Percentiles rank a stretch among this genome's conserved stretches.
Conservation (phyloP, 768 basidiomycete genomes). For the Amanita thiersii region DNA sequence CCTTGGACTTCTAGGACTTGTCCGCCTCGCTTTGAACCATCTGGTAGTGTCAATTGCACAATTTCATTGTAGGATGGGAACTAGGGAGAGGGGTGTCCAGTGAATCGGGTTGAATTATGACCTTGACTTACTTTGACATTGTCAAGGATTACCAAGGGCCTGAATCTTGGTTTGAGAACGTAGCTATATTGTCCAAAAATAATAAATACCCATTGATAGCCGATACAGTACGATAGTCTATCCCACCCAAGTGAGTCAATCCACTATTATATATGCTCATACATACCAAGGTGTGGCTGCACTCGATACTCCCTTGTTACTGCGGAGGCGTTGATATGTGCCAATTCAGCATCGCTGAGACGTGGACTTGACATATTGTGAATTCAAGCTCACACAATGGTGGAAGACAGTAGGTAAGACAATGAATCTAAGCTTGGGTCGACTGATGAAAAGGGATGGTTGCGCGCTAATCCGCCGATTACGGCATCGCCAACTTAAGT, state of each 20-base stretch:
- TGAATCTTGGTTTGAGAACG: conserved; percentile 21
- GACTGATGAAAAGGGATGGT: too few species aligned
- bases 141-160: conserved; percentile 93
- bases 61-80: conserved; percentile 99
- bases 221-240: conserved; percentile 97
- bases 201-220: conserved; percentile 82
- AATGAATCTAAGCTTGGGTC: too few species aligned
- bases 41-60: conserved; percentile 89
- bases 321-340: conserved; percentile 79
- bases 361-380: conserved; percentile 45
- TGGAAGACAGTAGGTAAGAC: too few species aligned
- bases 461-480: not conserved
- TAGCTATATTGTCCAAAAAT: conserved; percentile 5
- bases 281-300: conserved; percentile 79
- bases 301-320: conserved; percentile 86
- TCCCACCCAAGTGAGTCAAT: conserved; percentile 1
- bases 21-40: conserved; percentile 91
- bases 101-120: conserved; percentile 6
- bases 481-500: too few species aligned
- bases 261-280: conserved; percentile 10
- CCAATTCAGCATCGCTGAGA: conserved; percentile 64
- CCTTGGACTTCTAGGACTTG: conserved; percentile 98
- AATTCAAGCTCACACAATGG: conserved; percentile 1
- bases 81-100: conserved; percentile 28
- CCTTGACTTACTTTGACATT: conserved; percentile 80